Base-by-base conservation (phyloP, 1,139 yeast genomes). In the Candida sp. region DNA sequence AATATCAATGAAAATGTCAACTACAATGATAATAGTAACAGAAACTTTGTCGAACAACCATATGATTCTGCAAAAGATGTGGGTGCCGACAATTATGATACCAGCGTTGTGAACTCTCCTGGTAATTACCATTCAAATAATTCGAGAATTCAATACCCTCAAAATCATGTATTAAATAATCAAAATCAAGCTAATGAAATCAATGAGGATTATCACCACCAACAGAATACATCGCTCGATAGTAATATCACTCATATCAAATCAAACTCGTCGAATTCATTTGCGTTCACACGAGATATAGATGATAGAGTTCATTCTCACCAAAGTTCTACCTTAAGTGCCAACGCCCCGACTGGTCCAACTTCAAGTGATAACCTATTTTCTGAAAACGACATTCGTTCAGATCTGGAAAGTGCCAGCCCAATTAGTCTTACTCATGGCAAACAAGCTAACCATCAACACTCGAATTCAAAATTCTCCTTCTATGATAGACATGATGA, bases 261-360 rank as follows among this genome's bases (percentile, higher is more conserved):
- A 12, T n/a, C 19, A 6, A 9, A 32, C 11, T 32, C 34, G 2
- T 32, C 34, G n/a, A 32, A 32, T 12, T 32, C 34, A 32, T 32
- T 32, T 12, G 11, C 12, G 2, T 32, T 32, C 21, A 34, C 22
- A 15, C 41, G 33, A 7, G 35, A 22, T 5, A 22, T 27, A 34
- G 22, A 36, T 21, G 21, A 36, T 29, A 27, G 21, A n/a, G 11
- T 12, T 11, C 9, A 22, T 21, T 5, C 27, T 30, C 11, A 9
- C 35, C 6, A n/a, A 12, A 12, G 30, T 19, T 3, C 33, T 39
- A 6, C 53, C 51, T 11, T 44, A 42, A 27, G 34, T 49, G 15
- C 53, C 49, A 8, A 22, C 41, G 5, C 33, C 41, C 19, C 11
- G 19, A 32, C 34, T 6, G 34, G 19, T 9, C 12, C 34, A 11